Percentiles rank a stretch among this genome's conserved stretches.
These are phyloP conservation scores for Eucalyptus decipiens DNA, from an alignment of 345 rosid genomes.

Conservation along the genomic window DNA sequence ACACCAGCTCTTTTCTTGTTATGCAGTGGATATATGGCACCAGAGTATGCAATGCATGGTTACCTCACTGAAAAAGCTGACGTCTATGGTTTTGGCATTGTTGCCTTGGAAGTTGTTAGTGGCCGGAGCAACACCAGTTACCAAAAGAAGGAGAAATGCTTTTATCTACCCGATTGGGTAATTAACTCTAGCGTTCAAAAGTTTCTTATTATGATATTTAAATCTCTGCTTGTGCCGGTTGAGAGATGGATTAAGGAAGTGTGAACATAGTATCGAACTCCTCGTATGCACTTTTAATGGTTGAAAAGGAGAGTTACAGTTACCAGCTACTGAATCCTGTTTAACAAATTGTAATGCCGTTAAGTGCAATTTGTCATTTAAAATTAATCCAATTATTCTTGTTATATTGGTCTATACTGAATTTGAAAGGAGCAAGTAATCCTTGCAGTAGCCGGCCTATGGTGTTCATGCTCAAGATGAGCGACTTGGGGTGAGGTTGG, in stretches of 20 bases:
- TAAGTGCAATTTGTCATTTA: neutral
- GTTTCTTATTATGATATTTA: neutral
- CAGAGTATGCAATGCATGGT: constrained; percentile 26
- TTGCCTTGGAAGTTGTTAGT: constrained; percentile 8
- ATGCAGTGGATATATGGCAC: constrained; percentile 29
- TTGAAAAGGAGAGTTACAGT: neutral
- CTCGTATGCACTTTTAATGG: neutral
- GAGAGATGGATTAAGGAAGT: neutral
- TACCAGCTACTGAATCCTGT: neutral
- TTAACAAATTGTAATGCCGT: neutral
- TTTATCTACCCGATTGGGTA: constrained; percentile 21
- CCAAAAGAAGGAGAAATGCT: neutral
- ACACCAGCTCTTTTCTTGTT: neutral
- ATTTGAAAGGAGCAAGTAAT: neutral
- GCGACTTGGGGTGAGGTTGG: neutral
- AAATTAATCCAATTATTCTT: neutral
- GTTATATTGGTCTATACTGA: neutral
- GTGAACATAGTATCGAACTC: neutral
- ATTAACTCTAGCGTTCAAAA: neutral
- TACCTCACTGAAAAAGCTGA: constrained; percentile 18
- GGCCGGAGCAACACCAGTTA: constrained; percentile 9
- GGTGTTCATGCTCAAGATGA: neutral
- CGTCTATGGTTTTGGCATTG: constrained; percentile 19
- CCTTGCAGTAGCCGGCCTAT: neutral
- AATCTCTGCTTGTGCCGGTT: neutral